A percentile compares a stretch with the other conserved stretches of the same genome.
Conservation (phyloP, 768 basidiomycete species). For the Agaricus subrufescens region DNA sequence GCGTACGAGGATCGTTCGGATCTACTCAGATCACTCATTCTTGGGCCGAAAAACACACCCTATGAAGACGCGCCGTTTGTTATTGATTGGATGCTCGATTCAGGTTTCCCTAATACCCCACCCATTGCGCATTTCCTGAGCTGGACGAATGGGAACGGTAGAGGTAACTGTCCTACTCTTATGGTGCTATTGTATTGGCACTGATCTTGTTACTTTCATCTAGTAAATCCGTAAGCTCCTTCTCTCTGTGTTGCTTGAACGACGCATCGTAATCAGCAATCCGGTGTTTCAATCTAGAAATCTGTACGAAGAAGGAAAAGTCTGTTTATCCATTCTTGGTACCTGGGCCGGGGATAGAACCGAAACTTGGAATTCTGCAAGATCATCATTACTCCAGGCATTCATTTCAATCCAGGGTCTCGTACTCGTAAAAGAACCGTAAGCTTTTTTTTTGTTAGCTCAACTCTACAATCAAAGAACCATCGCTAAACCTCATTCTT, state of each 20-base stretch:
- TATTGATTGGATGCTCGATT: slow-evolving; percentile 90
- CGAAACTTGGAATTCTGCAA: slow-evolving; percentile 81
- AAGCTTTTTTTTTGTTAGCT: too few relatives aligned
- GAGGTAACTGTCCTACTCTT: slow-evolving; percentile 44
- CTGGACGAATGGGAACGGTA: slow-evolving; percentile 92
- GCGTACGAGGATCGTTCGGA: slow-evolving; percentile 89
- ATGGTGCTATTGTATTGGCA: slow-evolving; percentile 8
- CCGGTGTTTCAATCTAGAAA: slow-evolving; percentile 44
- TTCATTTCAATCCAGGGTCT: slow-evolving; percentile 93
- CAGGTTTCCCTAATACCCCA: slow-evolving; percentile 76
- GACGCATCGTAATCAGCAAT: neutral
- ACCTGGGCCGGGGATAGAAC: slow-evolving; percentile 89
- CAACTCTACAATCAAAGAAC: neutral
- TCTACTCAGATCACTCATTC: slow-evolving; percentile 81
- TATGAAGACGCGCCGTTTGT: slow-evolving; percentile 93
- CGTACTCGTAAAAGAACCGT: slow-evolving; percentile 91
- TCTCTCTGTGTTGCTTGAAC: neutral
- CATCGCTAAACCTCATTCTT: neutral
- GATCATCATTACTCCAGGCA: slow-evolving; percentile 87
- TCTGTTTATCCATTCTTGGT: slow-evolving; percentile 86
- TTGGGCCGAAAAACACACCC: slow-evolving; percentile 93
- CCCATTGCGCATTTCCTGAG: slow-evolving; percentile 88
- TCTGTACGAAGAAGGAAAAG: slow-evolving; percentile 93
- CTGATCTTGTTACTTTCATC: neutral
- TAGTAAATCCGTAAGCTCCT: slow-evolving; percentile 71